Evolutionary conservation across 129 eudicot species (phyloP).

Genomic region (Pittosporum tobira): DNA sequence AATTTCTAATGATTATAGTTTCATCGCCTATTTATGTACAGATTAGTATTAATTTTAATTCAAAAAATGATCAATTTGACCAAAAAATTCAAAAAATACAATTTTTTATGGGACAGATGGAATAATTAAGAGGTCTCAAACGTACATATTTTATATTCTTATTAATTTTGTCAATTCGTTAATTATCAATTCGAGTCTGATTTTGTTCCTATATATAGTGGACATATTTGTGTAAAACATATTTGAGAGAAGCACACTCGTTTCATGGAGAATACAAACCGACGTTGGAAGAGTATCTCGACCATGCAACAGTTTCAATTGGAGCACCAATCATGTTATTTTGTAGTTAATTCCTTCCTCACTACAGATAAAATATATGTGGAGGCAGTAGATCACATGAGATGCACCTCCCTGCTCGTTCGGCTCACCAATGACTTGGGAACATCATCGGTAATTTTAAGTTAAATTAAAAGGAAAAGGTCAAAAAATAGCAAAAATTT

Average conservation of each 20-base stretch:
- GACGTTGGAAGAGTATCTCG: slow-evolving; percentile 19
- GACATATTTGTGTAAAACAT: neutral
- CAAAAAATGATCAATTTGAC: no score
- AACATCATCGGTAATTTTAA: slow-evolving; percentile 15
- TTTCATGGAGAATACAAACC: slow-evolving; percentile 10
- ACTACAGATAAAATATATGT: neutral
- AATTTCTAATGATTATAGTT: no score
- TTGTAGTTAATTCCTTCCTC: neutral
- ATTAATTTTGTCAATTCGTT: no score
- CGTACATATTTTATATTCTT: no score
- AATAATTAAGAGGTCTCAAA: no score
- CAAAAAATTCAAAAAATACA: no score
- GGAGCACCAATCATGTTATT: neutral
- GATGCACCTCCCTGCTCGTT: neutral
- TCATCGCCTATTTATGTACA: no score
- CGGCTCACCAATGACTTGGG: slow-evolving; percentile 24
- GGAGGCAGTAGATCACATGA: neutral
- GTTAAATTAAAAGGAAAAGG: neutral
- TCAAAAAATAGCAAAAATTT: neutral
- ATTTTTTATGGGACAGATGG: no score
- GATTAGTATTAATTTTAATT: no score
- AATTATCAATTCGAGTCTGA: no score
- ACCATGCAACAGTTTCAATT: slow-evolving; percentile 6
- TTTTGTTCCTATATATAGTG: neutral
- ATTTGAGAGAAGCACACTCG: neutral